A percentile compares a stretch with the other conserved stretches of the same genome.
Conservation (phyloP, 805 yeast genomes). For the Sugiyamaella americana region DNA sequence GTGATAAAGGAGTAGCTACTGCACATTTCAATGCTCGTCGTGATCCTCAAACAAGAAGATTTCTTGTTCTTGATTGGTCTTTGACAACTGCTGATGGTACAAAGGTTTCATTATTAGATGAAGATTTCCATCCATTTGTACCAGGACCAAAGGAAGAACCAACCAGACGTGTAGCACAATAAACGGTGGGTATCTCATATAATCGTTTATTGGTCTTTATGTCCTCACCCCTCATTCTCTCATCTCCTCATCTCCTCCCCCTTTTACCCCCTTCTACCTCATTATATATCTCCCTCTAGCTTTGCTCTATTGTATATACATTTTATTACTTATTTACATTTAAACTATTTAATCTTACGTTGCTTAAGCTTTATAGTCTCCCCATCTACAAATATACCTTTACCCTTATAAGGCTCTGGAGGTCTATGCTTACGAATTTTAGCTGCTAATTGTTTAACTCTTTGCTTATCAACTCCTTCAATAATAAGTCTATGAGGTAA, state of each 20-base stretch:
- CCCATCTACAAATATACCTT: constrained; percentile 87
- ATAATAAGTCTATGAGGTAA: constrained; percentile 78
- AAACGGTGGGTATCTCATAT: too few species aligned
- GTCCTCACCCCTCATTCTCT: too few species aligned
- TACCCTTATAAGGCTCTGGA: constrained; percentile 98
- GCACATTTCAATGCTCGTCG: constrained; percentile 66
- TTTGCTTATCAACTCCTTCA: constrained; percentile 85
- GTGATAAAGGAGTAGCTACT: constrained; percentile 49
- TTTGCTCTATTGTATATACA: constrained; percentile 7
- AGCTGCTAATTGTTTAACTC: constrained; percentile 83
- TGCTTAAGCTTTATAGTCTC: constrained; percentile 89
- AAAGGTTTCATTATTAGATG: constrained; percentile 44
- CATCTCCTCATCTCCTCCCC: too few species aligned
- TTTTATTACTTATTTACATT: neutral
- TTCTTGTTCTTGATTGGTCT: constrained; percentile 58
- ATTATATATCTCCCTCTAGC: too few species aligned
- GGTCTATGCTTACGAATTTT: constrained; percentile 78
- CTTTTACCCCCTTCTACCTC: too few species aligned
- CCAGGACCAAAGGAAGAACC: constrained; percentile 29
- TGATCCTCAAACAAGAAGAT: constrained; percentile 50
- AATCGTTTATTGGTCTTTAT: too few species aligned
- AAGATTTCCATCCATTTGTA: constrained; percentile 35
- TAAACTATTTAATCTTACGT: constrained; percentile 82
- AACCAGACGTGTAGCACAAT: constrained; percentile 17
- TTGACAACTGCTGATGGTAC: constrained; percentile 43